Base-by-base conservation (phyloP, 1,139 yeast species). In the Debaryomyces nepalensis region DNA sequence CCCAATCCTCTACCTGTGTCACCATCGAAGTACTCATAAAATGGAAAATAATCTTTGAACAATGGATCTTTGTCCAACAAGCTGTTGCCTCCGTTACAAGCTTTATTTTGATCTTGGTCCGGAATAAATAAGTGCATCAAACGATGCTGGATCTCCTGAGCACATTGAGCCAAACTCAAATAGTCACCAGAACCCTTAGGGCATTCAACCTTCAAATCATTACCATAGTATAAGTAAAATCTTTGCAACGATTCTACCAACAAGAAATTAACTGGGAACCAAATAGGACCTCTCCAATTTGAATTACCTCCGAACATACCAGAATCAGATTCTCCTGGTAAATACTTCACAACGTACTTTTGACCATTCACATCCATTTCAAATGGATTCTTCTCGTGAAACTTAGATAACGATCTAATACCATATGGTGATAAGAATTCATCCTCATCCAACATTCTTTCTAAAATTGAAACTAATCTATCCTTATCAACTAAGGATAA, bases 231-330 rank as follows among this genome's bases (percentile, higher is more conserved):
- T 62, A 91, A 73, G 65, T 85, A 90, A 63, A 89, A 90, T 56
- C 97, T 77, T 64, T 91, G 96, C 54, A 91, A 73, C 0, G 97
- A 83, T 68, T 91, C 98, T 45, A 90, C 90, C 39, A 91, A 71
- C 50, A 91, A 70, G 65, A 91, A 91, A 58, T 87, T 90, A 9
- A 90, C 89, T 18, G 98, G 97, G 73, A 91, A 89, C 98, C 98
- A 91, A 57, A 91, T 89, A n/a, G 98, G 97, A 4, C 98, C 98
- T 66, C 98, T 78, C 98, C 98, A 91, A 65, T 90, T 91, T 21
- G 97, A 89, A 61, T 91, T 91, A 51, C 98, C 98, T 43, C 98
- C 98, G 75, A 91, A 91, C 81, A 91, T 79, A 8, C 97, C 97
- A 3, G 96, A 85, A 59, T 89, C 95, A 15, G 96, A 87, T 63